A percentile compares a stretch with the other conserved stretches of the same genome.
These are phyloP conservation scores for Sporothrix euskadiensis DNA, from an alignment of 2,329 filamentous ascomycete species.

Conservation along the genomic window DNA sequence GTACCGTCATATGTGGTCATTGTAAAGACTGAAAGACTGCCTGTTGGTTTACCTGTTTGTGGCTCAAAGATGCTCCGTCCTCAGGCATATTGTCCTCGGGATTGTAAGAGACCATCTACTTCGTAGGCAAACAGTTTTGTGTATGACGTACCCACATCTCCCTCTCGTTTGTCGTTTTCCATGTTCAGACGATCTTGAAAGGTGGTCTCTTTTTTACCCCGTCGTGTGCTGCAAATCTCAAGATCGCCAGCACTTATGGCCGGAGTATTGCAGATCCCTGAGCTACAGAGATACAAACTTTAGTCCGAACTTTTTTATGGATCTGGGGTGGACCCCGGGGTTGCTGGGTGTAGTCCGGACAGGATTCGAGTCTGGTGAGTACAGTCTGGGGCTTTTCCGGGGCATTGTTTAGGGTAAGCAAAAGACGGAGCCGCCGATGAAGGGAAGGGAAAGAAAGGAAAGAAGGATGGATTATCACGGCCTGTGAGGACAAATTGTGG, in stretches of 20 bases:
- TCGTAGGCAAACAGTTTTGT: neutral
- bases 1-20: neutral
- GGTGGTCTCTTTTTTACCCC: neutral
- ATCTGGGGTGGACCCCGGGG: neutral
- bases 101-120: neutral
- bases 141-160: neutral
- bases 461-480: neutral
- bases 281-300: neutral
- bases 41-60: neutral
- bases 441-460: neutral
- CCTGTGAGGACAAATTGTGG: neutral
- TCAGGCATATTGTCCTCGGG: too few relatives aligned
- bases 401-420: neutral
- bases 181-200: neutral
- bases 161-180: slow-evolving; percentile 19
- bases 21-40: too few relatives aligned
- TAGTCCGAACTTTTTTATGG: neutral
- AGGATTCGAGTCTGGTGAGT: slow-evolving; percentile 2
- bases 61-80: neutral
- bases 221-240: neutral
- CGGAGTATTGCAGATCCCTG: neutral
- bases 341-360: neutral
- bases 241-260: neutral
- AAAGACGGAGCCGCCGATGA: neutral
- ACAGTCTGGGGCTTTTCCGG: neutral